These are phyloP conservation scores for Prunus padus DNA, from an alignment of 306 rosid species.

Conservation along the genomic window DNA sequence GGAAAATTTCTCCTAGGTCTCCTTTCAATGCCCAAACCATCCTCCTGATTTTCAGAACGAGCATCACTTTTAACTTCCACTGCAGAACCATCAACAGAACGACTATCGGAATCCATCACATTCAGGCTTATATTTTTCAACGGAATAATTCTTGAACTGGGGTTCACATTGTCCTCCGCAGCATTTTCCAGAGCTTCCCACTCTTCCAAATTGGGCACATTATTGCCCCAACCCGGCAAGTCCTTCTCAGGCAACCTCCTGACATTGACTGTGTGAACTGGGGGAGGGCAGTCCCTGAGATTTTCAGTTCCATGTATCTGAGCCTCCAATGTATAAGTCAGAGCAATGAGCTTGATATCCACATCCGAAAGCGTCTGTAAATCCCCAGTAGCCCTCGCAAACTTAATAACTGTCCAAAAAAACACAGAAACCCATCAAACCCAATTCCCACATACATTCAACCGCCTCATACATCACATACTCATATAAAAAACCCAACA, in stretches of 20 bases:
- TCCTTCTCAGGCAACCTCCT: constrained; percentile 88
- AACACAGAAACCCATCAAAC: constrained; percentile 9
- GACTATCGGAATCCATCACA: constrained; percentile 44
- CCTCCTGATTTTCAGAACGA: constrained; percentile 43
- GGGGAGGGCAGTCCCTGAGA: constrained; percentile 74
- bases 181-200: constrained; percentile 82
- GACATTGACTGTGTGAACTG: constrained; percentile 63
- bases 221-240: constrained; percentile 93
- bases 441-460: neutral
- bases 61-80: constrained; percentile 33
- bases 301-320: constrained; percentile 73
- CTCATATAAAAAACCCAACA: neutral
- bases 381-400: constrained; percentile 90
- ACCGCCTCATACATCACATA: neutral
- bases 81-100: constrained; percentile 35
- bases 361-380: constrained; percentile 91
- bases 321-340: constrained; percentile 74
- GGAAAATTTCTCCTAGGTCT: constrained; percentile 47
- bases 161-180: constrained; percentile 38
- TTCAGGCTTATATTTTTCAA: constrained; percentile 72
- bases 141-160: constrained; percentile 69
- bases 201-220: constrained; percentile 79
- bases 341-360: constrained; percentile 78
- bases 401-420: constrained; percentile 54
- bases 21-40: constrained; percentile 22